A percentile compares a stretch with the other conserved stretches of the same genome.
These are phyloP conservation scores for Paramecium tetraurelia DNA, from an alignment of 73 alveolate genomes.

Conservation along the genomic window DNA sequence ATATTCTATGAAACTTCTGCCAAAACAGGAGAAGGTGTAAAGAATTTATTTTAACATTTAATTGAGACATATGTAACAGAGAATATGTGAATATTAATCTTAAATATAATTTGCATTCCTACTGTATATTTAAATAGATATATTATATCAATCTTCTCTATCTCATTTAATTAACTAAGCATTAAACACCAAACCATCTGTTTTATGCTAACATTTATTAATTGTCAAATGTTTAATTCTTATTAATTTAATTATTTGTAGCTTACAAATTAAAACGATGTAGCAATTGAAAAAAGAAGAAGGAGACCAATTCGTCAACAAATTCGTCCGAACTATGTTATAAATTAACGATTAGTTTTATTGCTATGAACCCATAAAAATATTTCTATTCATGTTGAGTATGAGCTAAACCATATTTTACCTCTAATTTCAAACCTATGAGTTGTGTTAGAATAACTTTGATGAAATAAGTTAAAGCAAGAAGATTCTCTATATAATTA, in stretches of 20 bases:
- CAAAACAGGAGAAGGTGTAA: slow-evolving; percentile 69
- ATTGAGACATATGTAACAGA: slow-evolving; percentile 40
- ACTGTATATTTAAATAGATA: background rate
- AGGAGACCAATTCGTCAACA: background rate
- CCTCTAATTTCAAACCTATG: background rate
- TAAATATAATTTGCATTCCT: background rate
- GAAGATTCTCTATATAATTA: background rate
- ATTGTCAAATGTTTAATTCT: background rate
- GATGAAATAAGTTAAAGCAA: background rate
- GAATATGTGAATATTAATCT: background rate
- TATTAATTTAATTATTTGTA: background rate
- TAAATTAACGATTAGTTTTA: background rate
- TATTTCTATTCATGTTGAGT: background rate
- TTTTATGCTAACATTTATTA: background rate
- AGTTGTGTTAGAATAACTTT: background rate
- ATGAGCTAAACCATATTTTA: background rate
- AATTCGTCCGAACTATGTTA: background rate
- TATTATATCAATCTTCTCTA: background rate
- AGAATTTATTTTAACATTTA: slow-evolving; percentile 56
- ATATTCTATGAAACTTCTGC: slow-evolving; percentile 66
- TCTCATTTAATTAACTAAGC: background rate
- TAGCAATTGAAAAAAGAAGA: background rate
- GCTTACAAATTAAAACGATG: background rate
- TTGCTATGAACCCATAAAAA: background rate
- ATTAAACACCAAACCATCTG: background rate